Base-by-base conservation (phyloP, 1,139 yeast genomes). In the Pichia sp. region DNA sequence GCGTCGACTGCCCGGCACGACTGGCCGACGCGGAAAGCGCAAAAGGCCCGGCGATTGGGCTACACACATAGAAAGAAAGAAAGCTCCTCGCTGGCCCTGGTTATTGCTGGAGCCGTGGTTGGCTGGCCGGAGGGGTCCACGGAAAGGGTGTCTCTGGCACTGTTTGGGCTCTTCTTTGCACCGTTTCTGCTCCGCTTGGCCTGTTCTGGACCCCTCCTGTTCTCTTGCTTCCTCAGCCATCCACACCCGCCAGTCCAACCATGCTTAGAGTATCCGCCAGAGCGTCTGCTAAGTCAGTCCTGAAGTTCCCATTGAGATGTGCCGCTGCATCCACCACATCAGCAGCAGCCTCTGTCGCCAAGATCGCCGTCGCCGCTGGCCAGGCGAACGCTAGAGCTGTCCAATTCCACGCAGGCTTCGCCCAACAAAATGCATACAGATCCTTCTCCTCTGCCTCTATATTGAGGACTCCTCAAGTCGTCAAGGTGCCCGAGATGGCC, bases 401-500 rank as follows among this genome's bases (percentile, higher is more conserved):
- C 41, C 41, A 38, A 6, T 38, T 38, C 41, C 41, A 38, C 29
- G 29, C 29, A 4, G 41, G 20, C 6, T n/a, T 38, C 7, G 41
- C 41, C 17, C 41, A n/a, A n/a, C 41, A 14, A 8, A 20, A 38
- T 17, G 41, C 41, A 38, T 27, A 42, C 49, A 50, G 56, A 47
- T 27, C 4, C 4, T 56, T 56, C 46, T 54, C 60, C 5, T 46
- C 57, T 8, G 20, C 60, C 9, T 31, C 46, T 17, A 29, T 49
- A 36, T 34, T 50, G 7, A 47, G 38, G 41, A 54, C 58, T 14
- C 54, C 58, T 9, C 66, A 67, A 48, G 60, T 65, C 54, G 96
- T 93, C 56, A 89, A 91, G 73, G 99, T 93, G 42, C 99, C 99
- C 52, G 96, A 90, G 63, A 91, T 93, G 97, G 99, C 99, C 51